Percentiles rank a stretch among this genome's conserved stretches.
Conservation (phyloP, 2,329 filamentous ascomycete genomes). For the Macrophomina tecta region DNA sequence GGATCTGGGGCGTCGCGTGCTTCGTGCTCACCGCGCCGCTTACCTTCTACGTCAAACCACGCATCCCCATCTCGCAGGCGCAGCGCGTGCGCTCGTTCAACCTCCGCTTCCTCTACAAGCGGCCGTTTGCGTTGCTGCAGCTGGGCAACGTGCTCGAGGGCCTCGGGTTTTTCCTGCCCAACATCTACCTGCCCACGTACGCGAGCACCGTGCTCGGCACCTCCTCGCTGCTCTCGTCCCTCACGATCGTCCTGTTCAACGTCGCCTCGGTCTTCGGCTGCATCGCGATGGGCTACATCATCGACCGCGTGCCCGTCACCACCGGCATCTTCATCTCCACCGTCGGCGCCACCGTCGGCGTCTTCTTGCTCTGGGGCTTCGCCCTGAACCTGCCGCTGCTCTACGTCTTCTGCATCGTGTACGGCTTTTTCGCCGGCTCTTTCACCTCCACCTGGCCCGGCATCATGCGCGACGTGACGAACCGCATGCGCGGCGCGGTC, state of each 20-base stretch:
- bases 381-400: slow-evolving; percentile 45
- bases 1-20: slow-evolving; percentile 45
- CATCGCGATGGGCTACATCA: slow-evolving; percentile 43
- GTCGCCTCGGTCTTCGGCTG: slow-evolving; percentile 46
- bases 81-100: slow-evolving; percentile 35
- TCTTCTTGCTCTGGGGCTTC: slow-evolving; percentile 57
- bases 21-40: slow-evolving; percentile 42
- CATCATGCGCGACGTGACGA: slow-evolving; percentile 36
- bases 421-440: slow-evolving; percentile 44
- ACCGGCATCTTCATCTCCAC: slow-evolving; percentile 52
- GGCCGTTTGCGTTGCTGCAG: slow-evolving; percentile 42
- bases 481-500: slow-evolving; percentile 34
- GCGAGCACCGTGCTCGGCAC: slow-evolving; percentile 37
- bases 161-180: slow-evolving; percentile 49
- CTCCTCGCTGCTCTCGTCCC: slow-evolving; percentile 32
- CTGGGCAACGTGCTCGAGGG: slow-evolving; percentile 45
- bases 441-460: slow-evolving; percentile 38
- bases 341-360: slow-evolving; percentile 46
- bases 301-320: slow-evolving; percentile 51
- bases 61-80: slow-evolving; percentile 37
- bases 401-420: slow-evolving; percentile 41
- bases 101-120: slow-evolving; percentile 39
- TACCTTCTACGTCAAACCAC: slow-evolving; percentile 41
- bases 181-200: slow-evolving; percentile 47
- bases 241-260: slow-evolving; percentile 46